A percentile compares a stretch with the other conserved stretches of the same genome.
Conservation (phyloP, 2,329 filamentous ascomycete genomes). For the Colletotrichum sp. region DNA sequence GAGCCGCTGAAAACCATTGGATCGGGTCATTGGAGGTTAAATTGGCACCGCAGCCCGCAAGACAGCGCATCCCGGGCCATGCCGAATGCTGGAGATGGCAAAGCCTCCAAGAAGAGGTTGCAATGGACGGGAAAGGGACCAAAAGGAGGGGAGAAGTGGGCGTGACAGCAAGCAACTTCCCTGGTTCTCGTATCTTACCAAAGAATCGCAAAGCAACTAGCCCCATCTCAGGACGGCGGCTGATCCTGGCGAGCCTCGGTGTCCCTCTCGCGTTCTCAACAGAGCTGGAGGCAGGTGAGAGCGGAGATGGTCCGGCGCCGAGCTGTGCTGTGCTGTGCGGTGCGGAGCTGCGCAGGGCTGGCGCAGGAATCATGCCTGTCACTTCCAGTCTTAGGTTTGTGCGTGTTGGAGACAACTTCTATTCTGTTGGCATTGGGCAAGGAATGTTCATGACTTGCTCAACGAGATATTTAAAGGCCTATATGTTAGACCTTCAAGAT, state of each 20-base stretch:
- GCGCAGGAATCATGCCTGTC: background rate
- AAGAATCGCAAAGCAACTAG: constrained; percentile 15
- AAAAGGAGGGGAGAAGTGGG: background rate
- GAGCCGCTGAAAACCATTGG: constrained; percentile 11
- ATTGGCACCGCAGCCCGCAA: background rate
- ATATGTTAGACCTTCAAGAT: background rate
- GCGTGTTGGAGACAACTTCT: background rate
- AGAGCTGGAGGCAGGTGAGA: background rate
- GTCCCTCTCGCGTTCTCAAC: background rate
- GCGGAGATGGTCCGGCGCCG: background rate
- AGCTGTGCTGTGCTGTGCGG: background rate
- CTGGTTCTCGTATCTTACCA: background rate
- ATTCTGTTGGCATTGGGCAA: background rate
- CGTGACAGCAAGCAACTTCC: background rate
- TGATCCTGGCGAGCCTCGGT: background rate
- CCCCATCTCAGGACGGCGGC: background rate
- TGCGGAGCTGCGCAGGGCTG: background rate
- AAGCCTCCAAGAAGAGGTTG: background rate
- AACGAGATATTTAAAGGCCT: background rate
- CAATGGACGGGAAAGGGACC: background rate
- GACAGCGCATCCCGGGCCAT: background rate
- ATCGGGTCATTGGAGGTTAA: constrained; percentile 19
- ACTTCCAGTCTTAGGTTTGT: background rate
- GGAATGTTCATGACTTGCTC: background rate
- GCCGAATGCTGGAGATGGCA: background rate